phyloP scores from a whole-genome alignment of 225 moss, liverwort and hornwort genomes.

The Ulota crispa region DNA sequence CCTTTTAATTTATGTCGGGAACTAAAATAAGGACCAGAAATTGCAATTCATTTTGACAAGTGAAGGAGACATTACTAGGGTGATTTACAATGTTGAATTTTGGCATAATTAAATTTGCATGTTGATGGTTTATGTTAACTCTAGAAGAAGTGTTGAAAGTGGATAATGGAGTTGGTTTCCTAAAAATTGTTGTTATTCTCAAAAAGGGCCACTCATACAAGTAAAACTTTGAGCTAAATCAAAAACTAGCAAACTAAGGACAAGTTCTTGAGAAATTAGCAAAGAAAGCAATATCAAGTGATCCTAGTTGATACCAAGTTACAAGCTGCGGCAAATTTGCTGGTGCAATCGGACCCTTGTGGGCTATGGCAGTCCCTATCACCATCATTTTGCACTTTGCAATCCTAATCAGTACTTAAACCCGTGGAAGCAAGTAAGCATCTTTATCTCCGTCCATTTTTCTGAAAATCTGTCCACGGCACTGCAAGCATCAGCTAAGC shows the following conservation, averaged over 20 bases:
- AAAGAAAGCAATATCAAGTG: no score
- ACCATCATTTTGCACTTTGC: conserved; percentile 14
- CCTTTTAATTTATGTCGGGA: not conserved
- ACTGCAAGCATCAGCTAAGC: no score
- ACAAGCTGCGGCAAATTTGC: not conserved
- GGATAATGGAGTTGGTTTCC: not conserved
- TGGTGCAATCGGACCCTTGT: not conserved
- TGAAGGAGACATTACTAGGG: not conserved
- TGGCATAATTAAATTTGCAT: no score
- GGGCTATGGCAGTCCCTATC: not conserved
- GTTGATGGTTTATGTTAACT: not conserved
- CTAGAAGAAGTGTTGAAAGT: not conserved
- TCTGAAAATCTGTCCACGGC: not conserved
- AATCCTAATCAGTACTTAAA: not conserved
- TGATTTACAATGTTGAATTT: not conserved
- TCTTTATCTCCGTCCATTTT: not conserved
- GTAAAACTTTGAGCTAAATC: no score
- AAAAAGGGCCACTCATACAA: not conserved
- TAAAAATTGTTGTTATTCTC: not conserved
- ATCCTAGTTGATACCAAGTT: no score
- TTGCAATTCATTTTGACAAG: not conserved
- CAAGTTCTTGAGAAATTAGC: no score
- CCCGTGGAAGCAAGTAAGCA: not conserved
- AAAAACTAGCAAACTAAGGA: no score
- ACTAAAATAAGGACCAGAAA: no score